Evolutionary conservation across 257 asterid species (phyloP).

Genomic region (Nyctanthes arbortristis): DNA sequence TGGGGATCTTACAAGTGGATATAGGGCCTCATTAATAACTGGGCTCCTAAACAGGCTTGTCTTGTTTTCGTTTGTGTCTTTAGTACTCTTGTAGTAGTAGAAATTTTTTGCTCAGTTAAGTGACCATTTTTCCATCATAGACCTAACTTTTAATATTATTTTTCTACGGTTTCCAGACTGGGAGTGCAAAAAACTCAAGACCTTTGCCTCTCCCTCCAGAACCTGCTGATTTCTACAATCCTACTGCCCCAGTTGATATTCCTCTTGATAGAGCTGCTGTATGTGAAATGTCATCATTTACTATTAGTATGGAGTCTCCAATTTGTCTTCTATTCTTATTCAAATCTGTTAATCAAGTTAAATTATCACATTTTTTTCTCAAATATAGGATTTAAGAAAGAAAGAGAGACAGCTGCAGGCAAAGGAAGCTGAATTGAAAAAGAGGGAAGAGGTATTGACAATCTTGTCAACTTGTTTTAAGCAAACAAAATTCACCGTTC

Average conservation of each 20-base stretch:
- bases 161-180: conserved; percentile 49
- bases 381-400: conserved; percentile 72
- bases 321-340: conserved; percentile 16
- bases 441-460: conserved; percentile 80
- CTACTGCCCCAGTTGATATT: conserved; percentile 77
- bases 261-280: conserved; percentile 70
- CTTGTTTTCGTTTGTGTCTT: no score
- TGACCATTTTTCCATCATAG: neutral
- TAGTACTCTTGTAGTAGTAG: no score
- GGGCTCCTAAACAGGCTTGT: no score
- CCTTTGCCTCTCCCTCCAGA: conserved; percentile 95
- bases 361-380: neutral
- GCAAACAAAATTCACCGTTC: neutral
- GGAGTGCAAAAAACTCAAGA: conserved; percentile 77
- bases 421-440: conserved; percentile 83
- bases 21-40: no score
- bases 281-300: conserved; percentile 5
- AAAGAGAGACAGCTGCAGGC: conserved; percentile 90
- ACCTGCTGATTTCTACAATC: conserved; percentile 91
- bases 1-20: no score
- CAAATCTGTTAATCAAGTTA: conserved; percentile 31
- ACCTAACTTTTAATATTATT: neutral
- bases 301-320: conserved; percentile 9
- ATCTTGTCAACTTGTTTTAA: neutral
- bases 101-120: no score